phyloP scores from a whole-genome alignment of 2,329 filamentous ascomycete genomes.

The Chaetothyriales sp. region DNA sequence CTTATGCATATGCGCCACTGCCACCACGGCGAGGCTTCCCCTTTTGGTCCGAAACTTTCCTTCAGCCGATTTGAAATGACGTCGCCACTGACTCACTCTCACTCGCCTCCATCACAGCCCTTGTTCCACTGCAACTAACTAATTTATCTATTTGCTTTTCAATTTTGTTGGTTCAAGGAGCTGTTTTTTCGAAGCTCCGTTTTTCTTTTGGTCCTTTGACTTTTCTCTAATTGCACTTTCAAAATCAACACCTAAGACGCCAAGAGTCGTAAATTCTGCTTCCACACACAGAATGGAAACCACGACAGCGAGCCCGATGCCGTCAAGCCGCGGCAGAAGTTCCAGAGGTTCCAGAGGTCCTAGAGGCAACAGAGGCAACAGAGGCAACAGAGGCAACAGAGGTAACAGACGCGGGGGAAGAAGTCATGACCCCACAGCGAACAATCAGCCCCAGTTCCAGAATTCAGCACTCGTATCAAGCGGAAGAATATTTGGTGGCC shows the following conservation, averaged over 20 bases:
- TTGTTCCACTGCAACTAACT: not conserved
- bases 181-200: slow-evolving; percentile 7
- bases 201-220: slow-evolving; percentile 3
- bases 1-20: no score
- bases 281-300: not conserved
- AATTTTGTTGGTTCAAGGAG: slow-evolving; percentile 4
- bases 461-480: slow-evolving; percentile 4
- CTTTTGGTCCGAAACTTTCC: not conserved
- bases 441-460: slow-evolving; percentile 1
- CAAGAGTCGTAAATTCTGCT: not conserved
- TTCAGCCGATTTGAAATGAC: not conserved
- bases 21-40: not conserved
- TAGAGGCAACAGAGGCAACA: no score
- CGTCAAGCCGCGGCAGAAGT: slow-evolving; percentile 5
- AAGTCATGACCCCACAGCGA: slow-evolving; percentile 2
- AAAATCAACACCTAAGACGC: not conserved
- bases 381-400: slow-evolving; percentile 4
- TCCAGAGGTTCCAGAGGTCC: not conserved
- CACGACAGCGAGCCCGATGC: not conserved
- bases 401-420: slow-evolving; percentile 11
- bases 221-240: not conserved
- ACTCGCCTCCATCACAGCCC: not conserved
- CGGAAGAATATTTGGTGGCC: slow-evolving; percentile 17
- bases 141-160: not conserved
- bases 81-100: not conserved